Evolutionary conservation across 2,329 filamentous ascomycete species (phyloP), one percentile per base, ranked within the genome.

Genomic region (Mycocentrospora acerina): DNA sequence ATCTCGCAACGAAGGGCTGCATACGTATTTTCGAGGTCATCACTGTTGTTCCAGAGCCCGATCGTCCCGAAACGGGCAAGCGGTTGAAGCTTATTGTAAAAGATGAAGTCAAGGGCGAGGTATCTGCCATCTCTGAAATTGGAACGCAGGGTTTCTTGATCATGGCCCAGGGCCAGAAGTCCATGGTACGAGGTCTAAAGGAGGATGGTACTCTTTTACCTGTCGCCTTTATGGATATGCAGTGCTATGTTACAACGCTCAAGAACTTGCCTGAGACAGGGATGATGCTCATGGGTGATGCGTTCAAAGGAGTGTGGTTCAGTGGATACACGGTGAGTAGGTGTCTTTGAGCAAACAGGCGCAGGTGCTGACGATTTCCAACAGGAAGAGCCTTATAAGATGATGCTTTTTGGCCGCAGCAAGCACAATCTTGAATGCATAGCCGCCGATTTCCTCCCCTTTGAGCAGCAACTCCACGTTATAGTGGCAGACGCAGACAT

Each of bases 191-290:
- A 42, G 93, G 93, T 27, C 77, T 98, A 3, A 96, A 96, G 65
- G 93, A 98, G 66, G 93, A 98, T 62, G 89, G 90, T 1, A 90
- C 87, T 1, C 78, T 97, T 35, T 75, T 97, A 1, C 93, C 93
- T 0, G 91, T 98, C 3, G 93, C 93, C 0, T 98, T 98, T 62
- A 86, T 98, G 77, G 93, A 98, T 60, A 94, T 96, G 83, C 93
- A 88, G 70, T 94, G 88, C 67, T 93, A 95, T 58, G 88, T 95
- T 10, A 88, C 83, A 2, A 82, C 85, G n/a, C 79, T 89, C 37
- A 93, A 90, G 60, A 88, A 89, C 56, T 76, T 98, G 13, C 82
- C 83, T 3, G 82, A 85, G 2, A 94, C 89, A 0, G 90, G 91
- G 0, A 76, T 98, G 62, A 90, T 88, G 58, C 76, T 95, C 9